These are phyloP conservation scores for Punctularia strigosozonata DNA, from an alignment of 768 basidiomycete genomes.

Conservation along the genomic window DNA sequence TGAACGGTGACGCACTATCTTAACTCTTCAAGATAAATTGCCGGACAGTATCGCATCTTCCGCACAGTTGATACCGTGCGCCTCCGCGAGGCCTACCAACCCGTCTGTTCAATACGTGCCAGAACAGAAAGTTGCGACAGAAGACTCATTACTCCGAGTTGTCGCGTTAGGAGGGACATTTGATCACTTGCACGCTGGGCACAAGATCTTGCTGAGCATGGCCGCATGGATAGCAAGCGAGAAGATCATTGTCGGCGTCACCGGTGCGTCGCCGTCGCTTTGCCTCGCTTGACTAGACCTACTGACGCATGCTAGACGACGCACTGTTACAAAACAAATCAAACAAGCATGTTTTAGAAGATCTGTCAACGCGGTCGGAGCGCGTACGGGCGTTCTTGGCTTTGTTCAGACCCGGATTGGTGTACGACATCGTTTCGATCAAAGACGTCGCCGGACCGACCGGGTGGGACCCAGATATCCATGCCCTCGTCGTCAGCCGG, in stretches of 20 bases:
- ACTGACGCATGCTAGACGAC: slow-evolving; percentile 37
- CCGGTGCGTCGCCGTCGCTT: slow-evolving; percentile 36
- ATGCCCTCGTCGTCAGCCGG: slow-evolving; percentile 82
- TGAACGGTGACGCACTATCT: slow-evolving; percentile 37
- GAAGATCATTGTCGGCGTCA: slow-evolving; percentile 86
- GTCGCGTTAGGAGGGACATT: slow-evolving; percentile 93
- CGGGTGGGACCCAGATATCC: slow-evolving; percentile 75
- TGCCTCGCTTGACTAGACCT: not conserved
- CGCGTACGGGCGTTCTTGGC: slow-evolving; percentile 57
- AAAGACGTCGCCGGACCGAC: slow-evolving; percentile 89
- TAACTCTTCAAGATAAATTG: slow-evolving; percentile 8
- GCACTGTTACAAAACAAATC: slow-evolving; percentile 59
- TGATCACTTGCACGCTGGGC: slow-evolving; percentile 94
- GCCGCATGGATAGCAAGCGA: slow-evolving; percentile 66
- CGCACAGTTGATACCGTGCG: not conserved
- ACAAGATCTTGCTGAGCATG: slow-evolving; percentile 94
- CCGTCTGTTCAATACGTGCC: slow-evolving; percentile 2
- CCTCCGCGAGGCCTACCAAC: slow-evolving; percentile 1
- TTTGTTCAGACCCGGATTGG: slow-evolving; percentile 56
- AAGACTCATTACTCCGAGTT: slow-evolving; percentile 33
- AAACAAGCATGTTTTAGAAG: slow-evolving; percentile 55
- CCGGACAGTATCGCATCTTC: slow-evolving; percentile 3
- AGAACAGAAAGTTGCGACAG: not conserved
- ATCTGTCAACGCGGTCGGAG: slow-evolving; percentile 40
- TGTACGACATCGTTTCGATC: slow-evolving; percentile 62